These are phyloP conservation scores for Leccinum griseonigrum DNA, from an alignment of 1,284 basidiomycete genomes.

Conservation along the genomic window DNA sequence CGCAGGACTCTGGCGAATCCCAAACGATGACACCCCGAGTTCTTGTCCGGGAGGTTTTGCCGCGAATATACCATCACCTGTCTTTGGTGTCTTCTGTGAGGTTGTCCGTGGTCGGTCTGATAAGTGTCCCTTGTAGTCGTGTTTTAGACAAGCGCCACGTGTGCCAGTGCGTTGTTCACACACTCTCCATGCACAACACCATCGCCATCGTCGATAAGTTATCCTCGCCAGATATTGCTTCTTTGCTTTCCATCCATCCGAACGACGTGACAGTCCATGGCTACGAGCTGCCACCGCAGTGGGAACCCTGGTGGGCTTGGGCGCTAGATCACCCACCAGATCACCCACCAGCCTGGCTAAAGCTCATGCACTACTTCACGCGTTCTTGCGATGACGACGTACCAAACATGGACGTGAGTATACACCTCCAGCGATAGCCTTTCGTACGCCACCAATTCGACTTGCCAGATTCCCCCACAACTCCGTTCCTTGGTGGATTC, in stretches of 20 bases:
- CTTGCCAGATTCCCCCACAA: conserved; percentile 26
- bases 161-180: not conserved
- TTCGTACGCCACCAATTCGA: not conserved
- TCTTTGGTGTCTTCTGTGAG: conserved; percentile 56
- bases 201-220: conserved; percentile 16
- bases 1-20: conserved; percentile 45
- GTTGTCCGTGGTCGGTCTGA: conserved; percentile 40
- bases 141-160: not conserved
- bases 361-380: conserved; percentile 25
- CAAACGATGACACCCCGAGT: not conserved
- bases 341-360: conserved; percentile 24
- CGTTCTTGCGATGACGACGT: conserved; percentile 15
- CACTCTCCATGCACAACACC: not conserved
- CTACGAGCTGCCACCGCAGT: conserved; percentile 14
- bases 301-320: conserved; percentile 33
- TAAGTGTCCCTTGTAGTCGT: not conserved
- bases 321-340: conserved; percentile 13
- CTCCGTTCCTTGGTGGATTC: conserved; percentile 24
- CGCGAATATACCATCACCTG: conserved; percentile 33
- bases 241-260: conserved; percentile 29
- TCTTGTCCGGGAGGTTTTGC: conserved; percentile 8
- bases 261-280: conserved; percentile 23
- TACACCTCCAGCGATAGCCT: not conserved
- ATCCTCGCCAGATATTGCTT: conserved; percentile 17
- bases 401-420: conserved; percentile 16